These are phyloP conservation scores for Lichtheimia hyalospora DNA, from an alignment of 371 early-diverging fungal species.

Conservation along the genomic window DNA sequence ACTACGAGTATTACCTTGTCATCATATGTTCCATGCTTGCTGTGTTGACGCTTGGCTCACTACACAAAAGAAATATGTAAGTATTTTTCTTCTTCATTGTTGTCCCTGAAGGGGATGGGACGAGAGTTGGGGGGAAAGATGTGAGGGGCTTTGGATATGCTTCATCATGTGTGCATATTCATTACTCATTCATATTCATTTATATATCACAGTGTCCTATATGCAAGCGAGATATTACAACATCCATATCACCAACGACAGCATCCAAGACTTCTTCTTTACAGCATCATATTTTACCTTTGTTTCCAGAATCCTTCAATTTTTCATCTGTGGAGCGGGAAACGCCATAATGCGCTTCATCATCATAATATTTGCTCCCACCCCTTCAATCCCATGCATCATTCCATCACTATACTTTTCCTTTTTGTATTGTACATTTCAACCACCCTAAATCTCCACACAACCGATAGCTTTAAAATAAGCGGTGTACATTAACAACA, in stretches of 20 bases:
- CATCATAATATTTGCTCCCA: background rate
- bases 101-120: too few species aligned
- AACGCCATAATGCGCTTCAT: background rate
- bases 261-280: background rate
- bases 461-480: conserved; percentile 7
- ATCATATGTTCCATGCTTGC: conserved; percentile 86
- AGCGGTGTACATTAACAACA: background rate
- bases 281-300: background rate
- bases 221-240: conserved; percentile 11
- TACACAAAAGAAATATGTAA: conserved; percentile 76
- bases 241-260: background rate
- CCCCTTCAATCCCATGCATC: background rate
- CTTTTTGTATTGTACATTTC: background rate
- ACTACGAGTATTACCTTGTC: conserved; percentile 83
- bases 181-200: background rate
- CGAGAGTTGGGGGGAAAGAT: background rate
- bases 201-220: conserved; percentile 1
- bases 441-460: background rate
- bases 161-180: background rate
- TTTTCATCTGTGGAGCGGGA: background rate
- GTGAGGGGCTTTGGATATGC: background rate
- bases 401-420: background rate
- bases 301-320: conserved; percentile 1
- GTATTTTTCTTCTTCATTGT: conserved; percentile 12
- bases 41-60: conserved; percentile 92